A percentile compares a stretch with the other conserved stretches of the same genome.
phyloP scores from a whole-genome alignment of 495 filamentous ascomycete genomes.

The Neurospora tetrasperma region DNA sequence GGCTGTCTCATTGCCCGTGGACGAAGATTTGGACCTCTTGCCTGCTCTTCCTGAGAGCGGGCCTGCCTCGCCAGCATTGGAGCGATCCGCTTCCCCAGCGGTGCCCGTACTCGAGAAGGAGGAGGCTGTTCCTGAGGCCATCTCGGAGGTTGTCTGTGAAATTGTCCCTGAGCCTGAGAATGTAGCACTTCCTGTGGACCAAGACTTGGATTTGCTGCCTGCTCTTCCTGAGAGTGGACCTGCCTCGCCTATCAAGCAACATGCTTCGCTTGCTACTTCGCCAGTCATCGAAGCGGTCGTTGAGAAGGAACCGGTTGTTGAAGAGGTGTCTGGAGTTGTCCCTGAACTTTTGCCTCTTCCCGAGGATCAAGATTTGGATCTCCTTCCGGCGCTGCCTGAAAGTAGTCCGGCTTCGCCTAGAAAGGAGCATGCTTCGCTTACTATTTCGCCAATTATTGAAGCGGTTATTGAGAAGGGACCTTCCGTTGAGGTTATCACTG shows the following conservation, averaged over 20 bases:
- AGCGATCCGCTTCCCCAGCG: background rate
- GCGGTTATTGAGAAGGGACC: too few species aligned
- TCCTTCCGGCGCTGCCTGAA: too few species aligned
- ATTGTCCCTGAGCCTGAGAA: background rate
- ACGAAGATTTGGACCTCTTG: background rate
- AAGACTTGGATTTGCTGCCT: background rate
- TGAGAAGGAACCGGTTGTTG: background rate
- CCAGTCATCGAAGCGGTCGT: background rate
- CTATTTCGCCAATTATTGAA: too few species aligned
- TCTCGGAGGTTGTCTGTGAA: background rate
- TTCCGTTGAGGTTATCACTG: too few species aligned
- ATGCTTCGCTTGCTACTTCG: too few species aligned
- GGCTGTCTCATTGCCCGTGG: background rate
- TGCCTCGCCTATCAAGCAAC: background rate
- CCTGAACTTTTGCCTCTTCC: background rate
- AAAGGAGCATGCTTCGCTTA: too few species aligned
- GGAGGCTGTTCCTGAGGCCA: background rate
- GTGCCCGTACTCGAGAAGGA: background rate
- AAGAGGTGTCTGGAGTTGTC: background rate
- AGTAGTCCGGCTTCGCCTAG: too few species aligned
- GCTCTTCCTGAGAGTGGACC: conserved; percentile 2
- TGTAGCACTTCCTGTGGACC: background rate
- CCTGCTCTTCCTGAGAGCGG: conserved; percentile 2
- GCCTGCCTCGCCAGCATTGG: background rate
- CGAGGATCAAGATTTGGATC: too few species aligned